Evolutionary conservation across 495 filamentous ascomycete genomes (phyloP).

Genomic region (Coniosporium apollinis): DNA sequence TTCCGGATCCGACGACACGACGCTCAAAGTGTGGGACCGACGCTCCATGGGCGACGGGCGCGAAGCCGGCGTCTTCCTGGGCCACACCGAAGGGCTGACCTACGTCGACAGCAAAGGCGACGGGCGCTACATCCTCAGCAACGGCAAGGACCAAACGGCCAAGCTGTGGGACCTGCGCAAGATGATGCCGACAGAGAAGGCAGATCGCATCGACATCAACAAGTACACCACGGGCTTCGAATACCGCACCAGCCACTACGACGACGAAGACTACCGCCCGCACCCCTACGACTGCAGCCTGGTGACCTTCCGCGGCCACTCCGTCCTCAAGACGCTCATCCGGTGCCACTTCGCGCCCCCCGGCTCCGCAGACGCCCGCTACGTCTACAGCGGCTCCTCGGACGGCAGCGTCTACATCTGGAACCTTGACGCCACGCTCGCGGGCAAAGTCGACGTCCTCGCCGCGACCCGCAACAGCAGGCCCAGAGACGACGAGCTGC

Average conservation of each 20-base stretch:
- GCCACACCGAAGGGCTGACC: slow-evolving; percentile 86
- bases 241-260: slow-evolving; percentile 62
- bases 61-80: slow-evolving; percentile 81
- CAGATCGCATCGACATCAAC: slow-evolving; percentile 33
- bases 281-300: slow-evolving; percentile 82
- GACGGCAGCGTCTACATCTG: slow-evolving; percentile 83
- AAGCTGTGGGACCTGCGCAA: slow-evolving; percentile 92
- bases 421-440: slow-evolving; percentile 86
- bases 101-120: slow-evolving; percentile 96
- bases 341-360: slow-evolving; percentile 92
- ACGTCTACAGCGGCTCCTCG: slow-evolving; percentile 79
- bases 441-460: slow-evolving; percentile 60
- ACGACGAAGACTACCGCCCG: slow-evolving; percentile 47
- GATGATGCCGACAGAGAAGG: slow-evolving; percentile 55
- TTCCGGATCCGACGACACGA: slow-evolving; percentile 88
- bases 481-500: slow-evolving; percentile 28
- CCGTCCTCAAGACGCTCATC: slow-evolving; percentile 75
- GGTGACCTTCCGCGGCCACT: slow-evolving; percentile 84
- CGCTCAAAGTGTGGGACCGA: slow-evolving; percentile 92
- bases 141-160: slow-evolving; percentile 92
- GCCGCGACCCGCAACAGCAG: slow-evolving; percentile 42
- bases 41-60: slow-evolving; percentile 75
- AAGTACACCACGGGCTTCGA: slow-evolving; percentile 59
- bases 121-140: slow-evolving; percentile 83
- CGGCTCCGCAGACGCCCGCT: slow-evolving; percentile 72